These are phyloP conservation scores for Marvania coccoides DNA, from an alignment of 139 green algal species.

Conservation along the genomic window DNA sequence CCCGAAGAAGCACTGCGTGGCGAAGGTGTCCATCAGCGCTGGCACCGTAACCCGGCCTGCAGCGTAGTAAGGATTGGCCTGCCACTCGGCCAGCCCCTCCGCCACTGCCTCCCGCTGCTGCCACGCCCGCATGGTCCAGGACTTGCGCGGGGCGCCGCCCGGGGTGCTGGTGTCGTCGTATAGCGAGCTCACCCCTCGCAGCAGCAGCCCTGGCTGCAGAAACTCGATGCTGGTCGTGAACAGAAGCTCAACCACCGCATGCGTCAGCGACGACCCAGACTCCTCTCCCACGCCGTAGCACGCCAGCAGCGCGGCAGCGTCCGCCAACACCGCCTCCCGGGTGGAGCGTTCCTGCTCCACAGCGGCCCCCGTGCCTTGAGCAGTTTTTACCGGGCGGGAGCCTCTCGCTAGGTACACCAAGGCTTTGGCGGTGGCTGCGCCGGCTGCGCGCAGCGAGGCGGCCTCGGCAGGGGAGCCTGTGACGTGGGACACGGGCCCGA, in stretches of 20 bases:
- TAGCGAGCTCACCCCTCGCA: conserved; percentile 41
- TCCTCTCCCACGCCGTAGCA: conserved; percentile 57
- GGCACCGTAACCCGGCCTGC: conserved; percentile 72
- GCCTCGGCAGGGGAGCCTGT: conserved; percentile 41
- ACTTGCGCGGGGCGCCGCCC: conserved; percentile 32
- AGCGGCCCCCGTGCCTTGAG: conserved; percentile 20
- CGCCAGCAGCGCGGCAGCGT: conserved; percentile 61
- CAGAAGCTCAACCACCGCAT: conserved; percentile 70
- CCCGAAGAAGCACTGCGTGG: conserved; percentile 61
- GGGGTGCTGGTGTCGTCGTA: conserved; percentile 8
- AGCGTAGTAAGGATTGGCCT: conserved; percentile 74
- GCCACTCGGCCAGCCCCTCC: conserved; percentile 65
- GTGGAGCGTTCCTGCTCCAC: conserved; percentile 13
- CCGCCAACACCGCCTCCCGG: conserved; percentile 53
- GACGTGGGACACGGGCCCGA: conserved; percentile 27
- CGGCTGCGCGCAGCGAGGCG: conserved; percentile 25
- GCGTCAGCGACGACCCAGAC: conserved; percentile 24
- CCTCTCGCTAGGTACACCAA: conserved; percentile 34
- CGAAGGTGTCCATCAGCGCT: conserved; percentile 67
- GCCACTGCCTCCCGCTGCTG: conserved; percentile 44
- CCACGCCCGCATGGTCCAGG: conserved; percentile 43
- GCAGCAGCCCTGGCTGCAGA: conserved; percentile 72
- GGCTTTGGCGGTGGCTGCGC: conserved; percentile 18
- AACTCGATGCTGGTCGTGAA: conserved; percentile 66
- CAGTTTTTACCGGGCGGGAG: conserved; percentile 24